These are phyloP conservation scores for Puccinia novopanici DNA, from an alignment of 1,284 basidiomycete species.

Conservation along the genomic window DNA sequence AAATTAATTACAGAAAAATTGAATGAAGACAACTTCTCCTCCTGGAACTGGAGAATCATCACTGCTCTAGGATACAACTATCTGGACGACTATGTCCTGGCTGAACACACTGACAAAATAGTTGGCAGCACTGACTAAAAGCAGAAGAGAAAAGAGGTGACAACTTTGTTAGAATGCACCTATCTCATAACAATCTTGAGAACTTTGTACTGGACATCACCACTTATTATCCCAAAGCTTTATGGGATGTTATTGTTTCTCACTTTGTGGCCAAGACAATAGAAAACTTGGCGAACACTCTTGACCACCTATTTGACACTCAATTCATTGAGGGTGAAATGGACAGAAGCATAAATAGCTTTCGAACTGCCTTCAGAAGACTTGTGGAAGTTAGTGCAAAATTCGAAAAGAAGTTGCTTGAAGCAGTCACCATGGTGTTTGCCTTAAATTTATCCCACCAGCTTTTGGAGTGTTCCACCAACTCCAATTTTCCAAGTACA, in stretches of 20 bases:
- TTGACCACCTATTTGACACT: background rate
- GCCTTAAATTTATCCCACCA: background rate
- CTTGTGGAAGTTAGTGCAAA: background rate
- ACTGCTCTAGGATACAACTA: background rate
- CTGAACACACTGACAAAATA: background rate
- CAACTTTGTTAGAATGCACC: background rate
- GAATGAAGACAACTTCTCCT: background rate
- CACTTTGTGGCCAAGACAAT: conserved; percentile 9
- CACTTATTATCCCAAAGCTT: no score
- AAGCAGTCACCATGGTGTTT: background rate
- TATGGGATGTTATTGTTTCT: background rate
- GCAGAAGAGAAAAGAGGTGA: background rate
- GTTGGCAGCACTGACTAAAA: background rate
- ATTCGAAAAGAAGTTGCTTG: background rate
- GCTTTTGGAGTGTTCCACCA: background rate
- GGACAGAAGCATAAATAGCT: background rate
- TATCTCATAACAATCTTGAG: background rate
- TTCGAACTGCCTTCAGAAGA: background rate
- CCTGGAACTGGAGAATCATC: background rate
- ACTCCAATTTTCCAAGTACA: background rate
- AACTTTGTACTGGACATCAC: background rate
- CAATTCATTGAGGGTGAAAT: background rate
- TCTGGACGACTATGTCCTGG: background rate
- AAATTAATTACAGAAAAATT: background rate
- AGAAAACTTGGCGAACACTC: background rate